Base-by-base conservation (phyloP, 176 grass and related monocot genomes). In the Chrysopogon serrulatus region DNA sequence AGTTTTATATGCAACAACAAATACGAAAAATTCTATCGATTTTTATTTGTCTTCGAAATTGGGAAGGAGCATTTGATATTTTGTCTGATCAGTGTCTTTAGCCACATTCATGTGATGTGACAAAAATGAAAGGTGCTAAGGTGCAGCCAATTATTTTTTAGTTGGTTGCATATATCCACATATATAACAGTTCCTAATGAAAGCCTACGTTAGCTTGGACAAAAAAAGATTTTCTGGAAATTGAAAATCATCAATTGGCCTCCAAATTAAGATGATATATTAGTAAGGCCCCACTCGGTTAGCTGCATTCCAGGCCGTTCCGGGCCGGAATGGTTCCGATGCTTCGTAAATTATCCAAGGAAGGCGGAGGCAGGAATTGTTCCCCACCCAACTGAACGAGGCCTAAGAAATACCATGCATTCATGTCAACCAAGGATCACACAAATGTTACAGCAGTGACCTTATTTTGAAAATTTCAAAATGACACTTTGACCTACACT, bases 191-290 rank as follows among this genome's bases (percentile, higher is more conserved):
- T 60, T 36, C 47, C 65, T 77, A 13, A 34, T 63, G 76, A 68
- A 36, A 86, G 32, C 16, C 11, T 65, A 74, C 1, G 2, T 54
- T n/a, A n/a, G n/a, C n/a, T n/a, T 82, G 44, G 44, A 71, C 18
- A 62, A 63, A 48, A 48, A 68, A 65, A 18, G 0, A 2, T 33
- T 75, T 39, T 80, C 47, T 41, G 9, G 31, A 66, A 77, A 74
- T 19, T 82, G 19, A 64, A 28, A 64, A 71, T 71, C 33, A 69
- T 75, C 56, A 71, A 49, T 71, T 83, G 68, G 37, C 47, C 18
- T 51, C 32, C 78, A 83, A 51, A 54, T 62, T 77, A 65, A 82
- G 64, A 54, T 83, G n/a, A n/a, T n/a, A n/a, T n/a, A n/a, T n/a
- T n/a, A n/a, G n/a, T n/a, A n/a, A n/a, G n/a, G n/a, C n/a, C n/a